Conservation (phyloP, 371 early-diverging fungal species). For the Saksenaea oblongispora region DNA sequence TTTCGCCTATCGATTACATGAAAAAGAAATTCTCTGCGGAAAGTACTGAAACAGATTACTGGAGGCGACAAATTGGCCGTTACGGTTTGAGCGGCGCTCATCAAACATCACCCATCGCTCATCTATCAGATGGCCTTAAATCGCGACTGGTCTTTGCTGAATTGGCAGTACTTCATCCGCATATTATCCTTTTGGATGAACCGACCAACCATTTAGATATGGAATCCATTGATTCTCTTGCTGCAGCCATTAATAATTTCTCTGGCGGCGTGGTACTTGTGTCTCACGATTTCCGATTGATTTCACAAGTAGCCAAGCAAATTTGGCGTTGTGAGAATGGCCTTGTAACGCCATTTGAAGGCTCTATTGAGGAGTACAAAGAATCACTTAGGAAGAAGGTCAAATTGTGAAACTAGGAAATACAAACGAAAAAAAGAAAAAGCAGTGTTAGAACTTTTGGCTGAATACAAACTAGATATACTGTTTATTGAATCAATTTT, state of each 20-base stretch:
- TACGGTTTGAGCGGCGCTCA: conserved; percentile 94
- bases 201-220: conserved; percentile 95
- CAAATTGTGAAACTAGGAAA: conserved; percentile 52
- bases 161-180: conserved; percentile 87
- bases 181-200: conserved; percentile 98
- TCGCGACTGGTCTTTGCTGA: conserved; percentile 96
- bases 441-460: not conserved
- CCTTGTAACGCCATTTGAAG: conserved; percentile 73
- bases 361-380: conserved; percentile 90
- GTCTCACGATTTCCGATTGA: conserved; percentile 98
- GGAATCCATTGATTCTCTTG: conserved; percentile 96
- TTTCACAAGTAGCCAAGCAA: conserved; percentile 93
- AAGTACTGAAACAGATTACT: conserved; percentile 57
- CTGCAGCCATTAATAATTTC: conserved; percentile 94
- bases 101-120: conserved; percentile 88
- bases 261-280: conserved; percentile 98
- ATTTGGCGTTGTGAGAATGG: conserved; percentile 96
- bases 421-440: not conserved
- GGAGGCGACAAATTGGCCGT: conserved; percentile 90
- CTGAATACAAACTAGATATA: not conserved
- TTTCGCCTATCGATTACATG: conserved; percentile 92
- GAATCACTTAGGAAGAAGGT: conserved; percentile 77
- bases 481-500: no score
- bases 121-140: conserved; percentile 94
- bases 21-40: conserved; percentile 76